Base-by-base conservation (phyloP, 345 rosid genomes). In the Mallotus nudiflorus region DNA sequence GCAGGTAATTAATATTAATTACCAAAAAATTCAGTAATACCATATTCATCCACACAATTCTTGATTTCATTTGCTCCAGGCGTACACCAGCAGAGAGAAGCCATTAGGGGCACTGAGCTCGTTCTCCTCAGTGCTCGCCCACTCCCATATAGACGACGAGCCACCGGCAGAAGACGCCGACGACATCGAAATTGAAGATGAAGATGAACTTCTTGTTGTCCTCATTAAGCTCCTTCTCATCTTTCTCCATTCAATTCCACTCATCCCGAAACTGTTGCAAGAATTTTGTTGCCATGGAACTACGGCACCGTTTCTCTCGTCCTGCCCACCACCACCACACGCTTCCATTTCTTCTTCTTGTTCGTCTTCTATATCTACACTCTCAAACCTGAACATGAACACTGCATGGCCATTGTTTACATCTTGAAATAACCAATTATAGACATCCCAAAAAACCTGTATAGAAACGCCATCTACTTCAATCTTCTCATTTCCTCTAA, bases 361-460 rank as follows among this genome's bases (percentile, higher is more conserved):
- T 59, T 70, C 78, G 0, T 65, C 84, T 25, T 74, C 81, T 25
- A 63, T 68, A 51, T 75, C 80, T 24, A 50, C 69, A 55, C 82
- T 81, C 37, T 91, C 99, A 56, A 96, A 96, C 75, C 87, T 80
- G 77, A 96, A 91, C 90, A 88, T 85, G 84, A 96, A 96, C 61
- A 92, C 89, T 0, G 90, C 97, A 58, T 88, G 91, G 13, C 85
- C 82, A 13, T 80, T 75, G 55, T 46, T 69, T 24, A 69, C 73
- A n/a, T 78, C 87, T 33, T 90, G 85, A 55, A 90, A 90, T 52
- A 95, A 55, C 99, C 99, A 95, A 55, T 89, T 92, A 68, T 95
- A 88, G 3, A 95, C 93, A 52, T 95, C 99, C 99, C 99, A 95
- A 0, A 97, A 95, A 79, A 95, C 79, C 62, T 90, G 95, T 8